Conservation (phyloP, 257 asterid genomes). For the Petunia secreta region DNA sequence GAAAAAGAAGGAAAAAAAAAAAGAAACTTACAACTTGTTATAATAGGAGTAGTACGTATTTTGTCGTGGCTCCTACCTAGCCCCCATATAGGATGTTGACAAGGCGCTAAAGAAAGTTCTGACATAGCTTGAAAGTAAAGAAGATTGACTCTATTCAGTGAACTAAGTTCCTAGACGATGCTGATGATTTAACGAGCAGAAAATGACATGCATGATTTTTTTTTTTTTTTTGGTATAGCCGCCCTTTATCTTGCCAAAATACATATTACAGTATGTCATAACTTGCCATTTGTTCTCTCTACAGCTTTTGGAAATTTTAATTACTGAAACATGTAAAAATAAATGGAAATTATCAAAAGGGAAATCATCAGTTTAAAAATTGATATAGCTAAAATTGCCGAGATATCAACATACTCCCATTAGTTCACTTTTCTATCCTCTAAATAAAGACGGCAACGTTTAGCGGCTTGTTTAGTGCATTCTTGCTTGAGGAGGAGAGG, state of each 20-base stretch:
- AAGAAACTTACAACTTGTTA: too few relatives aligned
- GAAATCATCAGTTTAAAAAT: neutral
- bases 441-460: neutral
- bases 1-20: too few relatives aligned
- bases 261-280: neutral
- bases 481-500: neutral
- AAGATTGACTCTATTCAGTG: neutral
- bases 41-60: too few relatives aligned
- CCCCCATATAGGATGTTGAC: neutral
- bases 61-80: too few relatives aligned
- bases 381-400: neutral
- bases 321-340: neutral
- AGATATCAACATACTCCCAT: neutral
- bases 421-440: neutral
- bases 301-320: neutral
- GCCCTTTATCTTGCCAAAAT: neutral
- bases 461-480: neutral
- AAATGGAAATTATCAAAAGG: neutral
- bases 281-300: neutral
- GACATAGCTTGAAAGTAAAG: neutral
- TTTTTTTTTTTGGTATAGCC: neutral
- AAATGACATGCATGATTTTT: neutral
- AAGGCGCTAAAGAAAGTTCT: neutral
- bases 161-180: neutral
- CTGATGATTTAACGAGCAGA: neutral